Base-by-base conservation (phyloP, 225 moss, liverwort and hornwort genomes). In the Physcomitrellopsis africana region DNA sequence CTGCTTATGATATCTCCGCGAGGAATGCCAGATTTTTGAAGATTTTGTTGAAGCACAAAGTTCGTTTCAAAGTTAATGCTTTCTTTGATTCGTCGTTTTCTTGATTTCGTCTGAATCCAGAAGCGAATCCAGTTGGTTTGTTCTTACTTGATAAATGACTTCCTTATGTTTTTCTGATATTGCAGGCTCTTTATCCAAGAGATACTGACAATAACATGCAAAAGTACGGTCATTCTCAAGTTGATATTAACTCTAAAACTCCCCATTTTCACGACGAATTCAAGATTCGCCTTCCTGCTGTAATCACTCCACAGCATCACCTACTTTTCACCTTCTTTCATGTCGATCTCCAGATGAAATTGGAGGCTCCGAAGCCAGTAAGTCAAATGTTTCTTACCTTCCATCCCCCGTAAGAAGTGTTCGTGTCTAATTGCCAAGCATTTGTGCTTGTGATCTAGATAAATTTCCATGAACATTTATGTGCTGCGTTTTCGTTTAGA, bases 331-430 rank as follows among this genome's bases (percentile, higher is more conserved):
- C 93, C 27, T 93, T 93, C 72, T 93, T 87, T 48, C 93, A 93
- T 75, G 84, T 93, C 11, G 93, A 93, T 45, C 89, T 93, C 29
- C 93, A 93, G 76, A 89, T 91, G 91, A 93, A 93, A 69, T 74
- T 93, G 64, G 93, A 93, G 80, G 93, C 93, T 72, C 93, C 93
- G 57, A 93, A 88, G 81, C 93, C 93, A 56, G 93, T 91, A 85
- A 72, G 78, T 56, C 10, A 55, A 54, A 20, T 26, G 44, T 46
- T 20, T 51, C 9, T 56, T 41, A 27, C 29, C 27, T 66, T 9
- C 26, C 19, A 16, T 60, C 23, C 23, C 55, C 29, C 22, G 15
- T 0, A 22, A 68, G 37, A 15, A 22, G 10, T 7, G n/a, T 32
- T 68, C 14, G 58, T 11, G 13, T 65, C 32, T 13, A 19, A 14